Evolutionary conservation across 2,329 filamentous ascomycete species (phyloP), one percentile per base, ranked within the genome.

Genomic region (Falciphora oryzae): DNA sequence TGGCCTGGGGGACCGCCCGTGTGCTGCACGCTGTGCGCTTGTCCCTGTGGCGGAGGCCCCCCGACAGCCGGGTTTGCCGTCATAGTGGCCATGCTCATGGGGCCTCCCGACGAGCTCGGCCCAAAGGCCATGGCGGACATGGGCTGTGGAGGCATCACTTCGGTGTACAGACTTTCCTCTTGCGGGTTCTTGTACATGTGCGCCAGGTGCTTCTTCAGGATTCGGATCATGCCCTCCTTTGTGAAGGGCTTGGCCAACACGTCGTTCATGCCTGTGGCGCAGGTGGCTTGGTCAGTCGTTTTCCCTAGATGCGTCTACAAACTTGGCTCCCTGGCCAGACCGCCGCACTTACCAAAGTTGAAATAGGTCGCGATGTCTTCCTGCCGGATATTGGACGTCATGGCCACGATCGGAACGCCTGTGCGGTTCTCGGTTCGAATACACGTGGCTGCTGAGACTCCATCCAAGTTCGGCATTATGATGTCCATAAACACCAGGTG

Each of bases 321-420:
- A 35, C 58, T 3, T 22, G 11, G 58, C 18, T 7, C 29, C 29
- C 6, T 29, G 1, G 16, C 3, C 38, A 61, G 29, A 16, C n/a
- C 14, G 3, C 63, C 53, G 13, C 14, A 76, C 89, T 81, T 84
- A 95, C 93, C 95, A 78, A 96, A 93, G 71, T 94, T 89, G 79
- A 97, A 98, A 75, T 99, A 99, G 79, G 96, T 93, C 64, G 94
- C 91, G 67, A 98, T 96, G 74, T 99, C 95, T 72, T 97, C 94
- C 66, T 92, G 93, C 68, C 95, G 87, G 68, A 99, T 98, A 73
- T 98, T 99, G 4, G 94, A 97, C 3, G 95, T 99, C 95, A 99
- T 98, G 60, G 95, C 95, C 65, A 99, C 92, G 71, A 99, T 96
- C 0, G 95, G 95, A 27, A 91, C 88, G 7, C 88, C 86, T 38